Evolutionary conservation across 129 eudicot genomes (phyloP).

Genomic region (Glebionis coronaria): DNA sequence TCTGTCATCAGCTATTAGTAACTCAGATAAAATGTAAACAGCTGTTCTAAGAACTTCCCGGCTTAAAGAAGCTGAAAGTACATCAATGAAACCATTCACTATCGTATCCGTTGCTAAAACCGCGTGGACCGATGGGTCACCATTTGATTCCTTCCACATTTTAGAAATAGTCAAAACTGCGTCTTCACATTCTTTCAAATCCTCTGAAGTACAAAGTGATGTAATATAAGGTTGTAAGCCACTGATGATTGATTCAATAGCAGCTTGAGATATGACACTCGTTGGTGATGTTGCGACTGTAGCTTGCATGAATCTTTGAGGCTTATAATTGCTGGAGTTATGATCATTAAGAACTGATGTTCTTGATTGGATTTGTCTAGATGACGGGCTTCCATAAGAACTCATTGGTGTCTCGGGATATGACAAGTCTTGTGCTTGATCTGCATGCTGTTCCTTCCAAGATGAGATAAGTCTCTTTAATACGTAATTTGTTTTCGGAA

Average conservation of each 20-base stretch:
- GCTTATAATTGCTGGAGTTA: conserved; percentile 20
- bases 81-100: conserved; percentile 68
- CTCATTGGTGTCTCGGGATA: conserved; percentile 52
- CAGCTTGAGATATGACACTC: conserved; percentile 76
- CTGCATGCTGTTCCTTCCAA: conserved; percentile 77
- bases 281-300: conserved; percentile 59
- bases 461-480: conserved; percentile 69
- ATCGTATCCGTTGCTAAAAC: conserved; percentile 53
- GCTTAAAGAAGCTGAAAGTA: conserved; percentile 65
- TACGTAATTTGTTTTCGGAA: conserved; percentile 78
- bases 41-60: conserved; percentile 60
- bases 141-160: conserved; percentile 62
- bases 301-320: conserved; percentile 48
- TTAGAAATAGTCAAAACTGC: conserved; percentile 51
- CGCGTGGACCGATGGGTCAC: conserved; percentile 49
- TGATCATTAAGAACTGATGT: conserved; percentile 28
- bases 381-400: conserved; percentile 33
- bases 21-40: conserved; percentile 55
- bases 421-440: conserved; percentile 60
- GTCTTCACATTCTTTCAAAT: conserved; percentile 67
- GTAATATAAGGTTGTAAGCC: conserved; percentile 57
- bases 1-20: conserved; percentile 55
- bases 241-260: conserved; percentile 56
- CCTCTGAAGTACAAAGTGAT: conserved; percentile 62
- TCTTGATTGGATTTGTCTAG: conserved; percentile 32